Evolutionary conservation across 139 green algal genomes (phyloP), one percentile per base, ranked within the genome.

Genomic region (Coelastrella sp.): DNA sequence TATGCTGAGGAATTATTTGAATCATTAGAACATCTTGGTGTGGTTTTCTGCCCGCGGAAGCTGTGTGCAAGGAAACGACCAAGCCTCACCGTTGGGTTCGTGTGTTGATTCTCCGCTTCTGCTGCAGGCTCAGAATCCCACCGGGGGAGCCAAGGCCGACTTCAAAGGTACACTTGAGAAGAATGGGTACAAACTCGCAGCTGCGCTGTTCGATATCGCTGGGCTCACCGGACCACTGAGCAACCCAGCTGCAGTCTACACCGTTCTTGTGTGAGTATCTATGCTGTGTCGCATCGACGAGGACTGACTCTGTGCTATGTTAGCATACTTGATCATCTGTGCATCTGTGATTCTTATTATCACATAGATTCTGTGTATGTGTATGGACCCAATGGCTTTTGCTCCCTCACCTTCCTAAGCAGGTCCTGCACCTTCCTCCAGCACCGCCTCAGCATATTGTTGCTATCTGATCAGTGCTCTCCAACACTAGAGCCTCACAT

Each of bases 221-320:
- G 37, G 37, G 50, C 25, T 81, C 7, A 81, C 74, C 6, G 37
- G 23, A 13, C 27, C 50, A 1, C 17, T 69, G 38, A 51, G 40
- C 50, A 69, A 67, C 5, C 74, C 74, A 7, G 32, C 32, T 5
- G 74, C 74, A 21, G 23, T 38, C 34, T 81, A 81, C 74, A 81
- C 74, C 21, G 19, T 81, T 17, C 74, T 81, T 21, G 48, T 69
- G 74, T 81, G 34, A 81, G 74, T 71, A n/a, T n/a, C n/a, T n/a
- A n/a, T n/a, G n/a, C n/a, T n/a, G n/a, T n/a, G n/a, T n/a, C n/a
- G n/a, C n/a, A n/a, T n/a, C n/a, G n/a, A n/a, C n/a, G n/a, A n/a
- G n/a, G n/a, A n/a, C n/a, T n/a, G n/a, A n/a, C n/a, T n/a, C n/a
- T n/a, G n/a, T n/a, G n/a, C n/a, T n/a, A n/a, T n/a, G n/a, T n/a